Percentiles rank a stretch among this genome's conserved stretches.
These are phyloP conservation scores for Alternaria consortialis DNA, from an alignment of 2,329 filamentous ascomycete species.

Conservation along the genomic window DNA sequence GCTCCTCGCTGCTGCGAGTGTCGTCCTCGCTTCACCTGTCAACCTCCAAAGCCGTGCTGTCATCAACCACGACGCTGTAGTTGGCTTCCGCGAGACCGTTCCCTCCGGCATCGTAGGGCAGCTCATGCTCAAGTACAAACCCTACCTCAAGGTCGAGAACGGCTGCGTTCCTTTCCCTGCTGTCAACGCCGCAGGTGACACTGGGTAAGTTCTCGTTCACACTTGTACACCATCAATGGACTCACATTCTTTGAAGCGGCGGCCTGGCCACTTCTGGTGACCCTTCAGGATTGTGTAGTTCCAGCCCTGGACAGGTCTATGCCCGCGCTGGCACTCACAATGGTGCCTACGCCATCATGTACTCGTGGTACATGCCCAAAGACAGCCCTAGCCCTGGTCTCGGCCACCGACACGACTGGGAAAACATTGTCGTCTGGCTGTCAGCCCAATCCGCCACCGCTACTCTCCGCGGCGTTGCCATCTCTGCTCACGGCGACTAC, in stretches of 20 bases:
- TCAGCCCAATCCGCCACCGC: constrained; percentile 50
- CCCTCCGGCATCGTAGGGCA: constrained; percentile 58
- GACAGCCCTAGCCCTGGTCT: constrained; percentile 56
- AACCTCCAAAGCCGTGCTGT: constrained; percentile 51
- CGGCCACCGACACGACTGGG: constrained; percentile 66
- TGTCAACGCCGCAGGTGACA: constrained; percentile 66
- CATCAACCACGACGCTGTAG: constrained; percentile 58
- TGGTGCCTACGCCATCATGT: constrained; percentile 60
- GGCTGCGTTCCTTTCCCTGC: constrained; percentile 71
- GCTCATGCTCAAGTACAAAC: constrained; percentile 66
- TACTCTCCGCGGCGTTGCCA: constrained; percentile 60
- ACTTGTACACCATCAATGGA: background rate
- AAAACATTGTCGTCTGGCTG: constrained; percentile 64
- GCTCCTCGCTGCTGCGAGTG: constrained; percentile 32
- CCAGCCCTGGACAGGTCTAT: constrained; percentile 62
- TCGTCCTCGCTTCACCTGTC: constrained; percentile 36
- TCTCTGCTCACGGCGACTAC: constrained; percentile 61
- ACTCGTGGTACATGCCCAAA: constrained; percentile 63
- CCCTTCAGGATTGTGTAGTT: constrained; percentile 52
- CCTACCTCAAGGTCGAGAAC: constrained; percentile 63
- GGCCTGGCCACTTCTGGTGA: constrained; percentile 58
- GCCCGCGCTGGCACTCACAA: constrained; percentile 55
- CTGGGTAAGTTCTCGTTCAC: constrained; percentile 55
- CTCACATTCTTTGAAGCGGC: constrained; percentile 44
- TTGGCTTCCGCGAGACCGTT: constrained; percentile 64